Conservation (phyloP, 2,329 filamentous ascomycete species). For the Dothidotthia symphoricarpi region DNA sequence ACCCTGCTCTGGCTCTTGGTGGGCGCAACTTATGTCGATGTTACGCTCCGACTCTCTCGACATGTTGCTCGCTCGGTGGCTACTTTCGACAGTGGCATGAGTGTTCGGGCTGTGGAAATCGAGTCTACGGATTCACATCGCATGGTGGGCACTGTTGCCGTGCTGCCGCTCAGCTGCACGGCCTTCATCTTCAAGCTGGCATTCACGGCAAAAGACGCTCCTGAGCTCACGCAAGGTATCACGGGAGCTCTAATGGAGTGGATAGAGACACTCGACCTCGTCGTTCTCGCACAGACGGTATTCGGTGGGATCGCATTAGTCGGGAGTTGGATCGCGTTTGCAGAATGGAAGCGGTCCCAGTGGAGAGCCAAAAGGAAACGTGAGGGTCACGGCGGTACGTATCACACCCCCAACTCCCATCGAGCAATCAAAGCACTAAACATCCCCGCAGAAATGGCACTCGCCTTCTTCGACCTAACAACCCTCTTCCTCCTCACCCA, state of each 20-base stretch:
- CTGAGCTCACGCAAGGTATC: constrained; percentile 62
- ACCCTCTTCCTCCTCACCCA: constrained; percentile 83
- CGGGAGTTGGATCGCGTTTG: constrained; percentile 28
- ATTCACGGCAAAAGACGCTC: constrained; percentile 84
- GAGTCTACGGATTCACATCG: constrained; percentile 29
- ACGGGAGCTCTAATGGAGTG: constrained; percentile 47
- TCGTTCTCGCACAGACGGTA: constrained; percentile 34
- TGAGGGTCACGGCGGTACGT: constrained; percentile 30
- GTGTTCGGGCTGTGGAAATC: constrained; percentile 13
- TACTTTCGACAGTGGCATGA: constrained; percentile 18
- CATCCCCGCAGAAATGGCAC: constrained; percentile 44
- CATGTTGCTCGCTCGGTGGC: constrained; percentile 32
- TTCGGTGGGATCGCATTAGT: constrained; percentile 40
- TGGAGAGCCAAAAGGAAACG: constrained; percentile 11
- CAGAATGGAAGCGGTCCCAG: constrained; percentile 27
- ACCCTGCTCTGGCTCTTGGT: constrained; percentile 72
- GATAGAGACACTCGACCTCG: constrained; percentile 42
- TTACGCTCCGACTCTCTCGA: constrained; percentile 49
- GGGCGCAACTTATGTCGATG: constrained; percentile 64
- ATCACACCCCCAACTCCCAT: too few species aligned
- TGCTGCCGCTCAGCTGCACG: constrained; percentile 48
- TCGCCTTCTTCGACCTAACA: constrained; percentile 60
- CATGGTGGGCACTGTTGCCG: constrained; percentile 30
- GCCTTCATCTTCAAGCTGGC: constrained; percentile 84
- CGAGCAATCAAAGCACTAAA: constrained; percentile 9